Evolutionary conservation across 2,329 filamentous ascomycete species (phyloP).

Genomic region (Fusarium incarnatum): DNA sequence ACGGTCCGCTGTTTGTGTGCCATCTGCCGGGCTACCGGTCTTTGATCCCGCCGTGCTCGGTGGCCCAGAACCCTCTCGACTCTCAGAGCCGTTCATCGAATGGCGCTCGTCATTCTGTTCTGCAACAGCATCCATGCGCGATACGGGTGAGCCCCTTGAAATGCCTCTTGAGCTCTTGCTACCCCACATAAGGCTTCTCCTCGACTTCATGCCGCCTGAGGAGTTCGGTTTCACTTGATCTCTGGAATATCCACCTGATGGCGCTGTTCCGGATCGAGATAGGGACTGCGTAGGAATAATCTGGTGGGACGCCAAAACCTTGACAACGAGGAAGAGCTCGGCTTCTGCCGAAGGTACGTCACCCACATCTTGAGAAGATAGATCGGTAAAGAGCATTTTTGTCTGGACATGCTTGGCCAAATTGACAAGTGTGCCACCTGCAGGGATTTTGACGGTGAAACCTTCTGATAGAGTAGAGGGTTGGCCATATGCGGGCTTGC

Average conservation of each 20-base stretch:
- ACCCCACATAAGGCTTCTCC: conserved; percentile 78
- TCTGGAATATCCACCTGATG: conserved; percentile 56
- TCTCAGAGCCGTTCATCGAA: conserved; percentile 53
- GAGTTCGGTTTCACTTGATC: conserved; percentile 62
- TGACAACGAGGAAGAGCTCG: conserved; percentile 86
- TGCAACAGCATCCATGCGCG: conserved; percentile 68
- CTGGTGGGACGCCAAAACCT: conserved; percentile 73
- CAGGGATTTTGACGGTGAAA: conserved; percentile 81
- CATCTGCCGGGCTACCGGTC: conserved; percentile 38
- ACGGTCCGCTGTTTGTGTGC: conserved; percentile 57
- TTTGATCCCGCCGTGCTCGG: conserved; percentile 69
- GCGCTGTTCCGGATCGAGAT: conserved; percentile 63
- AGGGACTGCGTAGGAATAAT: conserved; percentile 59
- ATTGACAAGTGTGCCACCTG: conserved; percentile 76
- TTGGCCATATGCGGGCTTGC: conserved; percentile 72
- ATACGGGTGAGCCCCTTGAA: conserved; percentile 60
- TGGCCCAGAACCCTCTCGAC: conserved; percentile 59
- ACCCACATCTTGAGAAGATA: conserved; percentile 80
- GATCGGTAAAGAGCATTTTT: conserved; percentile 88
- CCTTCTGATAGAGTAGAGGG: conserved; percentile 82
- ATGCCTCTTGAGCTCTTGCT: conserved; percentile 67
- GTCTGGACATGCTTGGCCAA: conserved; percentile 74
- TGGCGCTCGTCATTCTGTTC: conserved; percentile 61
- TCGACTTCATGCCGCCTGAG: conserved; percentile 64
- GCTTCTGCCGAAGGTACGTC: conserved; percentile 71